Evolutionary conservation across 371 early-diverging fungal genomes (phyloP).

Genomic region (Mortierella sp.): DNA sequence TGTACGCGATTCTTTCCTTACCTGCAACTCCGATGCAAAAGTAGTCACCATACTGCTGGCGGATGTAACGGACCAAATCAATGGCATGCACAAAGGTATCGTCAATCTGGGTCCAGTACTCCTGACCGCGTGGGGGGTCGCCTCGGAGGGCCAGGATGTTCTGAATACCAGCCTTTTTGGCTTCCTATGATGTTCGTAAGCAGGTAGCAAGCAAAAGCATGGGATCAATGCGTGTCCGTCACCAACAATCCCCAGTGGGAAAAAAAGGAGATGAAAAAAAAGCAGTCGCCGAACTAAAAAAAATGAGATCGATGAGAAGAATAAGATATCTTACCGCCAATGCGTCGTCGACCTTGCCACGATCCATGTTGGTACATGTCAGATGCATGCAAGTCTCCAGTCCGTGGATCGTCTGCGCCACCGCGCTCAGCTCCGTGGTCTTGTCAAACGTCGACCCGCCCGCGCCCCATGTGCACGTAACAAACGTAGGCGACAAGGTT

Average conservation of each 20-base stretch:
- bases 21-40: slow-evolving; percentile 97
- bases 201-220: not conserved
- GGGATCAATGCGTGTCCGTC: not conserved
- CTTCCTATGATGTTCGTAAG: slow-evolving; percentile 62
- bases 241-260: too few relatives aligned
- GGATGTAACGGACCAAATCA: slow-evolving; percentile 94
- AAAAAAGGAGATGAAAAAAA: not conserved
- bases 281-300: not conserved
- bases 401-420: slow-evolving; percentile 88
- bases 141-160: slow-evolving; percentile 98
- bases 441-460: slow-evolving; percentile 93
- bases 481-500: slow-evolving; percentile 86
- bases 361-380: slow-evolving; percentile 97
- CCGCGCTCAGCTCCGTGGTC: slow-evolving; percentile 86
- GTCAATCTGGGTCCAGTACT: slow-evolving; percentile 85
- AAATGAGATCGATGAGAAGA: not conserved
- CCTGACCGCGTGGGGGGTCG: slow-evolving; percentile 83
- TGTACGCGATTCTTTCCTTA: slow-evolving; percentile 19
- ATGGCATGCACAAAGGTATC: slow-evolving; percentile 87
- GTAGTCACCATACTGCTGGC: slow-evolving; percentile 88
- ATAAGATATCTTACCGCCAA: slow-evolving; percentile 63
- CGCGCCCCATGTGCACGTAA: slow-evolving; percentile 97
- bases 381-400: slow-evolving; percentile 96
- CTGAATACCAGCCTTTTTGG: slow-evolving; percentile 89
- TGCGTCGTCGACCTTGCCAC: slow-evolving; percentile 86